These are phyloP conservation scores for Daldinia vernicosa DNA, from an alignment of 495 filamentous ascomycete species.

Conservation along the genomic window DNA sequence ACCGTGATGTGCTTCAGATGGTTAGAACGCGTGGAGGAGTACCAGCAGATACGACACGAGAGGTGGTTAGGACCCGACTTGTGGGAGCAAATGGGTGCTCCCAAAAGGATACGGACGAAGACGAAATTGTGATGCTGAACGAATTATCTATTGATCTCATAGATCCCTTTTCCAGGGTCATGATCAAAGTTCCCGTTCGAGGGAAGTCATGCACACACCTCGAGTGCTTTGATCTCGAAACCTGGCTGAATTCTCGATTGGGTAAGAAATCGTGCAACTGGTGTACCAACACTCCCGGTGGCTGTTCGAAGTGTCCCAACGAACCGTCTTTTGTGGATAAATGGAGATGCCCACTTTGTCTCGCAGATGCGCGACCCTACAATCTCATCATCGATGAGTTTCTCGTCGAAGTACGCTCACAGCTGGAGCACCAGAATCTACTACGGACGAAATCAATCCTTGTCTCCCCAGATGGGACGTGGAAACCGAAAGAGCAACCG, in stretches of 20 bases:
- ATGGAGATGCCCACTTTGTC: slow-evolving; percentile 86
- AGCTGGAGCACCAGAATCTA: slow-evolving; percentile 54
- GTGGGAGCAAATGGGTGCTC: slow-evolving; percentile 11
- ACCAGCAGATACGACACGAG: slow-evolving; percentile 50
- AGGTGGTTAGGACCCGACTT: slow-evolving; percentile 62
- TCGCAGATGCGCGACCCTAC: slow-evolving; percentile 74
- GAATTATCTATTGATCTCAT: slow-evolving; percentile 75
- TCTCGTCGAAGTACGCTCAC: slow-evolving; percentile 64
- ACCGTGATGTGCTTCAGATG: slow-evolving; percentile 58
- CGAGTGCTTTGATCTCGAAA: slow-evolving; percentile 90
- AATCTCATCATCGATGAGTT: slow-evolving; percentile 75
- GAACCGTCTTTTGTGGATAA: slow-evolving; percentile 71
- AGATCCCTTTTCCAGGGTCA: slow-evolving; percentile 75
- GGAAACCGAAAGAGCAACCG: slow-evolving; percentile 55
- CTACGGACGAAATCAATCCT: slow-evolving; percentile 65
- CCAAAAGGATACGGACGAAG: slow-evolving; percentile 55
- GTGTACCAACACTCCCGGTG: slow-evolving; percentile 7
- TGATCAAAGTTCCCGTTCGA: slow-evolving; percentile 77
- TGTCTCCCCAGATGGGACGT: slow-evolving; percentile 66
- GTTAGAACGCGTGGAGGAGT: slow-evolving; percentile 49
- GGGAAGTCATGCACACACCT: slow-evolving; percentile 68
- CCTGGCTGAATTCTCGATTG: slow-evolving; percentile 72
- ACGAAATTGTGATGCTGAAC: slow-evolving; percentile 72
- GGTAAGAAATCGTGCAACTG: slow-evolving; percentile 54
- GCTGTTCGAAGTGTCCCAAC: slow-evolving; percentile 45